A percentile compares a stretch with the other conserved stretches of the same genome.
Conservation (phyloP, 306 rosid genomes). For the Echinosophora koreensis region DNA sequence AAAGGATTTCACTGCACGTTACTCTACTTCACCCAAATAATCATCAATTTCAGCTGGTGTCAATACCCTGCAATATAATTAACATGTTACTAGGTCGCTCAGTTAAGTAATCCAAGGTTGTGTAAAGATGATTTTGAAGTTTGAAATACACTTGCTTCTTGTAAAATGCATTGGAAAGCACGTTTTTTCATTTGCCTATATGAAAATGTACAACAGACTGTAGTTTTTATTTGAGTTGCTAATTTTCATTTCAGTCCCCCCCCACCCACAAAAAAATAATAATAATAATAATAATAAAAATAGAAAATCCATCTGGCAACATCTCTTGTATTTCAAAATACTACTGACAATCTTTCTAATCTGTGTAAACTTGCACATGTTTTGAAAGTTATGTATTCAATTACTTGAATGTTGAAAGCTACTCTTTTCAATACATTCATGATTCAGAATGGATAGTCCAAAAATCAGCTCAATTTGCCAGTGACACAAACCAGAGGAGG, state of each 20-base stretch:
- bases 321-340: neutral
- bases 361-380: no score
- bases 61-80: constrained; percentile 76
- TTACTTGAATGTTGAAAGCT: no score
- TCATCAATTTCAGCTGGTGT: constrained; percentile 96
- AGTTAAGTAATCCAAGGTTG: neutral
- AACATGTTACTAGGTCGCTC: constrained; percentile 15
- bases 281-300: no score
- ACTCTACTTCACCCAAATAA: constrained; percentile 96
- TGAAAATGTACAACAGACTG: neutral
- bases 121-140: neutral
- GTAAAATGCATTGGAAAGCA: neutral
- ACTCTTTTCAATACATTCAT: no score
- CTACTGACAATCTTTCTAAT: neutral
- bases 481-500: neutral
- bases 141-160: neutral
- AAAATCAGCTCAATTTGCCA: constrained; percentile 10
- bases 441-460: neutral
- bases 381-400: no score
- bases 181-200: constrained; percentile 4
- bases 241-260: neutral
- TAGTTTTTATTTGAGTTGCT: neutral
- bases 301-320: no score
- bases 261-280: no score
- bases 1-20: constrained; percentile 25